Percentiles rank a stretch among this genome's conserved stretches.
Evolutionary conservation across 768 basidiomycete genomes (phyloP).

Genomic region (Pholiota microspora): DNA sequence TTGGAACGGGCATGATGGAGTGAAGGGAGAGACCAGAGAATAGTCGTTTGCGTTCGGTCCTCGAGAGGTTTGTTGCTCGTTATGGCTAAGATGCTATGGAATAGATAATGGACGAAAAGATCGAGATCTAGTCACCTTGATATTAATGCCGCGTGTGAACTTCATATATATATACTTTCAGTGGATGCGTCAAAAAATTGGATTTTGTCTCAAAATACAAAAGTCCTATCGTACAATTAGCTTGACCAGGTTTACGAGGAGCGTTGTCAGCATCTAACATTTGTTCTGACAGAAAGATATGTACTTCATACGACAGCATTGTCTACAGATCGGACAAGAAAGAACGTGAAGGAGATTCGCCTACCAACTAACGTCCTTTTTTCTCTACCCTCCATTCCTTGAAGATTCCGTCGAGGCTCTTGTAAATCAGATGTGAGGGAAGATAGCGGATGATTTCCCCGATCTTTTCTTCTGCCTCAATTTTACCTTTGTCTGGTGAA

Average conservation of each 20-base stretch:
- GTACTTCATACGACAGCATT: not conserved
- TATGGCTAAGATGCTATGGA: no score
- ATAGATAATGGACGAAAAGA: not conserved
- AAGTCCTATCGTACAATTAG: no score
- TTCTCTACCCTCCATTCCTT: constrained; percentile 88
- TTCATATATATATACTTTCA: not conserved
- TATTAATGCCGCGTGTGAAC: not conserved
- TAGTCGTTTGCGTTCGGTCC: no score
- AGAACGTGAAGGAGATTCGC: not conserved
- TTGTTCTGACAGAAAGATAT: not conserved
- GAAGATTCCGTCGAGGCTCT: constrained; percentile 92
- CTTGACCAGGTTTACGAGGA: no score
- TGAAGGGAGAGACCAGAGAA: no score
- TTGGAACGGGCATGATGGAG: constrained; percentile 39
- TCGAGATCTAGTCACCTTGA: not conserved
- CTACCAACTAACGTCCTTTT: constrained; percentile 53
- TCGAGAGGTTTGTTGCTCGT: no score
- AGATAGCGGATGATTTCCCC: constrained; percentile 90
- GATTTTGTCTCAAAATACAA: no score
- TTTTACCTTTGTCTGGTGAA: constrained; percentile 59
- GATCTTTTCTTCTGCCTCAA: constrained; percentile 70
- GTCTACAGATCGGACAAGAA: not conserved
- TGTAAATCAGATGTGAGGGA: constrained; percentile 84
- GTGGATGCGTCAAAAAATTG: no score
- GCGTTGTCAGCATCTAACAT: no score